phyloP scores from a whole-genome alignment of 2,329 filamentous ascomycete species.

The Didymella pinodella region DNA sequence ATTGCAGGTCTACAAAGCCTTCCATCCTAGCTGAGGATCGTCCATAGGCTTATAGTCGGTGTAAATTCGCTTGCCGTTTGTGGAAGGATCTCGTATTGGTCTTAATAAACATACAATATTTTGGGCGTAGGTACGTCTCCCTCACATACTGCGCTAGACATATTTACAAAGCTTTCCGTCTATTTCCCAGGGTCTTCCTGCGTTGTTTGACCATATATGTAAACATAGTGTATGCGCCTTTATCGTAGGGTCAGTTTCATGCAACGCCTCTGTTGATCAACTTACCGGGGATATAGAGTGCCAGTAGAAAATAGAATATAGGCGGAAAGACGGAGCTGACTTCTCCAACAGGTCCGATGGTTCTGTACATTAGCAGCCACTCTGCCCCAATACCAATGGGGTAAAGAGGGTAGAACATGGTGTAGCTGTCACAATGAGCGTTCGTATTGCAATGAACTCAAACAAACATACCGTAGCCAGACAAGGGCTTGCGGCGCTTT shows the following conservation, averaged over 20 bases:
- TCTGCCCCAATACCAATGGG: slow-evolving; percentile 38
- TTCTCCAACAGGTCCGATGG: slow-evolving; percentile 22
- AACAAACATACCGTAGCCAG: slow-evolving; percentile 30
- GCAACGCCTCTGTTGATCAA: too few species aligned
- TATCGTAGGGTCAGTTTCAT: too few species aligned
- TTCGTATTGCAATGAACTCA: background rate
- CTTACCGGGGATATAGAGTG: slow-evolving; percentile 37
- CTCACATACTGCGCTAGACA: too few species aligned
- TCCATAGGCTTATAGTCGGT: too few species aligned
- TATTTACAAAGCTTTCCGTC: too few species aligned
- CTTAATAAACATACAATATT: too few species aligned
- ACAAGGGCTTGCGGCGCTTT: slow-evolving; percentile 22
- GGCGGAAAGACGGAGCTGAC: slow-evolving; percentile 24
- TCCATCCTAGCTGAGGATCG: too few species aligned
- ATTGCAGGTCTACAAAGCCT: too few species aligned
- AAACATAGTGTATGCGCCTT: slow-evolving; percentile 39
- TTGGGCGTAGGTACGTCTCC: too few species aligned
- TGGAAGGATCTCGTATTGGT: too few species aligned
- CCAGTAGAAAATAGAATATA: slow-evolving; percentile 33
- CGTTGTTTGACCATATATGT: slow-evolving; percentile 42
- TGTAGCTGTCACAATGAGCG: slow-evolving; percentile 9
- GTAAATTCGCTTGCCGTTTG: too few species aligned
- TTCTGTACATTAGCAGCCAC: slow-evolving; percentile 37
- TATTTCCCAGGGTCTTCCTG: slow-evolving; percentile 25
- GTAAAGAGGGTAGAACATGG: slow-evolving; percentile 39